Conservation (phyloP, 345 rosid species). For the Populus nigra region DNA sequence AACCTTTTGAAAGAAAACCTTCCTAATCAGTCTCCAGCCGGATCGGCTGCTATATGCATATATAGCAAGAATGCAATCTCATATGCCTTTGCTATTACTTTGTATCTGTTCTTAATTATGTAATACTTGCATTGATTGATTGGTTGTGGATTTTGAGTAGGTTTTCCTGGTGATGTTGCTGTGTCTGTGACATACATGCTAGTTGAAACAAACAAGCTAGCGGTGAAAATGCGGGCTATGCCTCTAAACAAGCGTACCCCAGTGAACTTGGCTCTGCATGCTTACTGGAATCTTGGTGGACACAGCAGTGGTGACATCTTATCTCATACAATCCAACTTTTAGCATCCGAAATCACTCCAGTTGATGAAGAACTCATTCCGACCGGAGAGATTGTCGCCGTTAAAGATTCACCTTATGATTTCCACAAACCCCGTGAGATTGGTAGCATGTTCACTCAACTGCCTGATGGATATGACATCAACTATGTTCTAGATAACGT, state of each 20-base stretch:
- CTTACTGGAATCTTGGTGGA: slow-evolving; percentile 79
- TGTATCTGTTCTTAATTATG: too few species aligned
- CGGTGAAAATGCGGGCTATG: slow-evolving; percentile 54
- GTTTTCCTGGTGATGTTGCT: slow-evolving; percentile 70
- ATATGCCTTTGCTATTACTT: too few species aligned
- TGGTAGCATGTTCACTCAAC: slow-evolving; percentile 43
- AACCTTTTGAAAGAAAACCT: too few species aligned
- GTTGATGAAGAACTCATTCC: slow-evolving; percentile 74
- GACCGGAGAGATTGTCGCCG: slow-evolving; percentile 45
- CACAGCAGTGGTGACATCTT: slow-evolving; percentile 67
- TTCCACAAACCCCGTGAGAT: slow-evolving; percentile 49
- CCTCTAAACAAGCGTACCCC: slow-evolving; percentile 61
- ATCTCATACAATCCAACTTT: slow-evolving; percentile 53
- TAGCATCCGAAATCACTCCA: slow-evolving; percentile 51
- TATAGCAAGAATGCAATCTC: too few species aligned
- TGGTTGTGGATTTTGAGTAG: slow-evolving; percentile 23
- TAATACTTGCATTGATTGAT: background rate
- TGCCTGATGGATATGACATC: slow-evolving; percentile 70
- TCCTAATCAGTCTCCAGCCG: too few species aligned
- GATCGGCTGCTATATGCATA: too few species aligned
- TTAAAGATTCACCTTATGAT: slow-evolving; percentile 60
- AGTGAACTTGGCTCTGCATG: slow-evolving; percentile 70
- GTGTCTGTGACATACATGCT: slow-evolving; percentile 62
- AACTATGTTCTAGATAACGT: slow-evolving; percentile 56
- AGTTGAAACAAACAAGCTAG: slow-evolving; percentile 48